phyloP scores from a whole-genome alignment of 2,329 filamentous ascomycete genomes.

The Teratosphaeria epicoccoides region DNA sequence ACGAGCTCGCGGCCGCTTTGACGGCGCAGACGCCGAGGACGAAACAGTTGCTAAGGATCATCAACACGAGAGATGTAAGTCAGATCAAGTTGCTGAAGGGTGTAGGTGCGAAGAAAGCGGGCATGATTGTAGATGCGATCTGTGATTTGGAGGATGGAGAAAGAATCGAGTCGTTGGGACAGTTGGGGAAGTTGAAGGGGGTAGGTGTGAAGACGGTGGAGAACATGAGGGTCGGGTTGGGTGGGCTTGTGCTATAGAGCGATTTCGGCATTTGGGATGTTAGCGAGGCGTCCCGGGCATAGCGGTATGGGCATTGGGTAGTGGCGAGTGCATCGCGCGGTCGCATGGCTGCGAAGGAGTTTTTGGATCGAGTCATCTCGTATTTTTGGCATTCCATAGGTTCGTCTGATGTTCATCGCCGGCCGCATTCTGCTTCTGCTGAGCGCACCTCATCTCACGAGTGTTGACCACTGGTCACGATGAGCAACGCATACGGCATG shows the following conservation, averaged over 20 bases:
- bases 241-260: slow-evolving; percentile 15
- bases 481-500: too few relatives aligned
- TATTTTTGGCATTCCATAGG: background rate
- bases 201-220: slow-evolving; percentile 42
- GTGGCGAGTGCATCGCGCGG: background rate
- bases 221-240: slow-evolving; percentile 36
- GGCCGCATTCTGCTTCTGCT: background rate
- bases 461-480: too few relatives aligned
- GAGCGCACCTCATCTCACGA: too few relatives aligned
- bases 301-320: background rate
- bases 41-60: slow-evolving; percentile 53
- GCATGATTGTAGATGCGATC: slow-evolving; percentile 39
- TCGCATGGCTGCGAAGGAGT: background rate
- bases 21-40: slow-evolving; percentile 45
- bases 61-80: slow-evolving; percentile 60
- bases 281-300: background rate
- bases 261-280: background rate
- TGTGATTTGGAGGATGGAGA: slow-evolving; percentile 32
- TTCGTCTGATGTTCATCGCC: background rate
- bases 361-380: background rate
- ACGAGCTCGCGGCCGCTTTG: slow-evolving; percentile 19
- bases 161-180: slow-evolving; percentile 29
- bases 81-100: slow-evolving; percentile 58
- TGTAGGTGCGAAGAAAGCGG: slow-evolving; percentile 62
- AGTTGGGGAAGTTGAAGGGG: slow-evolving; percentile 37